phyloP scores from a whole-genome alignment of 2,329 filamentous ascomycete species.

The Chaetomium globosum region DNA sequence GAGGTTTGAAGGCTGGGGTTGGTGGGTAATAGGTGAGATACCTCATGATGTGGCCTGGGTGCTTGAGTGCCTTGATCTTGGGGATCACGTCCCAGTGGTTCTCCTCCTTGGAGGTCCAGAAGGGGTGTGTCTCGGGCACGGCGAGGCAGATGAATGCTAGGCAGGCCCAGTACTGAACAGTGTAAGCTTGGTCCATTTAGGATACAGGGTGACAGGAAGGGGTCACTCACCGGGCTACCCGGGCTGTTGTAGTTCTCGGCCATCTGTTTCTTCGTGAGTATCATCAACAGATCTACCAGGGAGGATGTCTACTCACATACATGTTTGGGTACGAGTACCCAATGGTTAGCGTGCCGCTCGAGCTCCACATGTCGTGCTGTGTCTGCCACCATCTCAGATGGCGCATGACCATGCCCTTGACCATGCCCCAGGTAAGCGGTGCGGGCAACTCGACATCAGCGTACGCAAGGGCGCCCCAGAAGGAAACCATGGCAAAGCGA shows the following conservation, averaged over 20 bases:
- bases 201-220: neutral
- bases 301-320: slow-evolving; percentile 50
- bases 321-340: slow-evolving; percentile 79
- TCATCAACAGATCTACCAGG: neutral
- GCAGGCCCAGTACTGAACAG: slow-evolving; percentile 72
- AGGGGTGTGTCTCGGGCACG: slow-evolving; percentile 68
- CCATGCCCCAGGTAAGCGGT: slow-evolving; percentile 75
- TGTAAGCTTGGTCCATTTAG: neutral
- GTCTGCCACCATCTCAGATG: slow-evolving; percentile 80
- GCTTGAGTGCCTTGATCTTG: slow-evolving; percentile 61
- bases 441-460: slow-evolving; percentile 72
- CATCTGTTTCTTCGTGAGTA: slow-evolving; percentile 47
- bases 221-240: slow-evolving; percentile 56
- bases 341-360: slow-evolving; percentile 73
- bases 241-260: slow-evolving; percentile 85
- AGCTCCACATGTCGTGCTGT: slow-evolving; percentile 72
- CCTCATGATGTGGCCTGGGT: slow-evolving; percentile 73
- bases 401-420: slow-evolving; percentile 73
- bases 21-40: slow-evolving; percentile 32
- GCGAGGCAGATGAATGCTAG: slow-evolving; percentile 75
- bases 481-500: slow-evolving; percentile 82
- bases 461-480: slow-evolving; percentile 78
- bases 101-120: slow-evolving; percentile 72
- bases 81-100: slow-evolving; percentile 59
- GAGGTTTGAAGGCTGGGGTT: neutral